Conservation (phyloP, 257 asterid genomes). For the Lycium ferocissimum region DNA sequence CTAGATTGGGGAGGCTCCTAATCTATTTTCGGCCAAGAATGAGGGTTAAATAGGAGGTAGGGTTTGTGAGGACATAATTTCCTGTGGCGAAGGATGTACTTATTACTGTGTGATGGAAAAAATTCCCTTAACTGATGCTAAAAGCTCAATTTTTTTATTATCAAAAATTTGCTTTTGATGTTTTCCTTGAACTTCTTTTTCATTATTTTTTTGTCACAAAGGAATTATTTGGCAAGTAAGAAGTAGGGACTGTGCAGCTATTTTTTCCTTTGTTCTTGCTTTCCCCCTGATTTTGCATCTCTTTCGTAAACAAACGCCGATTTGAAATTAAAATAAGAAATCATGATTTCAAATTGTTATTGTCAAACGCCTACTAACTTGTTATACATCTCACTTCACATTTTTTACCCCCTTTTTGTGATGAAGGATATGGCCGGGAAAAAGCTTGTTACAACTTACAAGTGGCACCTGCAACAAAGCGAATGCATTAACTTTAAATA, state of each 20-base stretch:
- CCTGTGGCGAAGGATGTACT: not conserved
- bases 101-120: not conserved
- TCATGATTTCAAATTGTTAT: not conserved
- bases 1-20: slow-evolving; percentile 5
- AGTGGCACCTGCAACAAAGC: not conserved
- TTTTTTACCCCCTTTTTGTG: not conserved
- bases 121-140: not conserved
- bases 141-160: not conserved
- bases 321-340: too few relatives aligned
- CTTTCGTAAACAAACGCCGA: too few relatives aligned
- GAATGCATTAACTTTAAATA: too few relatives aligned
- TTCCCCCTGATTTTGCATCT: too few relatives aligned
- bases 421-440: not conserved
- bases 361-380: not conserved
- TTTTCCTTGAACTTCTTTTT: too few relatives aligned
- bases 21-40: slow-evolving; percentile 32
- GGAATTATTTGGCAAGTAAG: too few relatives aligned
- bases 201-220: too few relatives aligned
- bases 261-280: too few relatives aligned
- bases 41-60: slow-evolving; percentile 16
- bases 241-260: too few relatives aligned
- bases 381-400: not conserved
- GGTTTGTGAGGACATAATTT: slow-evolving; percentile 38
- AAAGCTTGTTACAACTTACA: not conserved
- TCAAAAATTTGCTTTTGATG: too few relatives aligned